These are phyloP conservation scores for Macadamia tetraphylla DNA, from an alignment of 164 flowering plant genomes.

Conservation along the genomic window DNA sequence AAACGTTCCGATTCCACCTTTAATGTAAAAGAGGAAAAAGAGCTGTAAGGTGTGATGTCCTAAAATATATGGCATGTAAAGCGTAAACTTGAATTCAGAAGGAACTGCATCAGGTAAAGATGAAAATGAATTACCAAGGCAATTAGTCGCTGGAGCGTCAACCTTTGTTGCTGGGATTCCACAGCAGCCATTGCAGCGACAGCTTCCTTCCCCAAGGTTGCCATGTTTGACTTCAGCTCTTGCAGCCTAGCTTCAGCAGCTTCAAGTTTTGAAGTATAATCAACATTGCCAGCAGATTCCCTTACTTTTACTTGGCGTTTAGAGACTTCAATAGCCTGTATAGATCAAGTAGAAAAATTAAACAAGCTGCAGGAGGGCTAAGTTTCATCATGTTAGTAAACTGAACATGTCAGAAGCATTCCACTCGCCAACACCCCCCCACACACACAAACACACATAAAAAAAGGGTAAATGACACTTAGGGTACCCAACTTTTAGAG, in stretches of 20 bases:
- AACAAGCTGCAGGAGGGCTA: not conserved
- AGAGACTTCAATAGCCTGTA: constrained; percentile 86
- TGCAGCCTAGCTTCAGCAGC: constrained; percentile 76
- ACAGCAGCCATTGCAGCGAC: constrained; percentile 93
- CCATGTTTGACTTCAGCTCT: constrained; percentile 76
- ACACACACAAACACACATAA: too few species aligned
- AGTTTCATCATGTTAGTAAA: too few species aligned
- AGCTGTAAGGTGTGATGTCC: not conserved
- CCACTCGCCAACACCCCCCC: too few species aligned
- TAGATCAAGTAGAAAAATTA: constrained; percentile 12
- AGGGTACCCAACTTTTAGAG: too few species aligned
- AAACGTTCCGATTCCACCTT: constrained; percentile 88
- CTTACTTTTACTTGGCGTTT: constrained; percentile 72
- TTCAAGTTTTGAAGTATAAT: constrained; percentile 56
- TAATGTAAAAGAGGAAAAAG: constrained; percentile 11
- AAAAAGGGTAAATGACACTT: too few species aligned
- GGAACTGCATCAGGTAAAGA: not conserved
- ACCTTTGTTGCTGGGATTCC: constrained; percentile 90
- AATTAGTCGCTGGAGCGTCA: constrained; percentile 84
- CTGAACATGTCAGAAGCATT: too few species aligned
- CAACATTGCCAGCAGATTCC: constrained; percentile 61
- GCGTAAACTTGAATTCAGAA: not conserved
- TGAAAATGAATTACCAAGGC: constrained; percentile 52
- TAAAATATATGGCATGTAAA: not conserved
- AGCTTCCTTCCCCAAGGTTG: constrained; percentile 87